Evolutionary conservation across 768 basidiomycete genomes (phyloP).

Genomic region (Trametes elegans): DNA sequence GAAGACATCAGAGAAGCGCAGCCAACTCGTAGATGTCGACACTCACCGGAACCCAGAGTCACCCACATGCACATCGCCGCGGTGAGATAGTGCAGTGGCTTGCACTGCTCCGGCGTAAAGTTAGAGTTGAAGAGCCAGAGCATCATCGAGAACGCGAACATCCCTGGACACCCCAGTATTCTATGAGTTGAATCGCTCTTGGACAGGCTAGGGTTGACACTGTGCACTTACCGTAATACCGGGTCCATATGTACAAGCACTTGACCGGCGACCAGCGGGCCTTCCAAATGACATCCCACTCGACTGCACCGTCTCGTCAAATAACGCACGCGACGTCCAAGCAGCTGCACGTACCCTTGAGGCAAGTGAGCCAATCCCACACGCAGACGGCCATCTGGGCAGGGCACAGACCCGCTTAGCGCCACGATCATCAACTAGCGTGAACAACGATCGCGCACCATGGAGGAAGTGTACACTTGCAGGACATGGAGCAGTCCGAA

Average conservation of each 20-base stretch:
- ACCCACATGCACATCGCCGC: constrained; percentile 14
- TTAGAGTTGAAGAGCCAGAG: constrained; percentile 11
- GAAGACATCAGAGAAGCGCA: too few species aligned
- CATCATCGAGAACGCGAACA: background rate
- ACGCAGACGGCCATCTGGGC: constrained; percentile 4
- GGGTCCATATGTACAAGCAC: constrained; percentile 4
- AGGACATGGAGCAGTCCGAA: constrained; percentile 6
- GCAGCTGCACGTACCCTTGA: background rate
- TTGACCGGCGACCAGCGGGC: constrained; percentile 6
- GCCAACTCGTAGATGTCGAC: too few species aligned
- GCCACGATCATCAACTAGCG: background rate
- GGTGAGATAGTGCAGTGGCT: constrained; percentile 5
- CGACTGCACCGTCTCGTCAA: background rate
- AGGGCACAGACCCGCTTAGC: too few species aligned
- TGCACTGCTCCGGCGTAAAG: constrained; percentile 4
- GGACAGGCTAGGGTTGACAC: background rate
- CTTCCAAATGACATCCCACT: constrained; percentile 10
- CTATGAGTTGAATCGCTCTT: background rate
- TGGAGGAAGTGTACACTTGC: constrained; percentile 10
- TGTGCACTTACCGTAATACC: constrained; percentile 8
- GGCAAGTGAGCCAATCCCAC: constrained; percentile 7
- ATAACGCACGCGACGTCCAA: too few species aligned
- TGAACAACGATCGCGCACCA: background rate
- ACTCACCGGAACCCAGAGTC: constrained; percentile 7
- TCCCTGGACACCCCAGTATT: background rate